Conservation (phyloP, 441 rosid genomes). For the Mallotus japonicus region DNA sequence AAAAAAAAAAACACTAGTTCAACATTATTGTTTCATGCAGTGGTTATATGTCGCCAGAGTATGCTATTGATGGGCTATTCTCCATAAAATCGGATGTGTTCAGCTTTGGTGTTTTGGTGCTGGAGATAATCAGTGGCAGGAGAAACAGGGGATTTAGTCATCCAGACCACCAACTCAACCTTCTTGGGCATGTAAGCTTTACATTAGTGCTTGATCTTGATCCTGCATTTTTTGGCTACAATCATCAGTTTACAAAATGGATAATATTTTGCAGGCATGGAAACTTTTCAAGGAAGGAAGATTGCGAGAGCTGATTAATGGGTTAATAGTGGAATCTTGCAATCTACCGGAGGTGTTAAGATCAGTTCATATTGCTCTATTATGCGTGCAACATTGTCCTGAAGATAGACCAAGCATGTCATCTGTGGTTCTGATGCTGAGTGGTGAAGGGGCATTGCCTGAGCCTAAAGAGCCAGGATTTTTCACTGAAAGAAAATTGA, state of each 20-base stretch:
- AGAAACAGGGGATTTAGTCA: conserved; percentile 29
- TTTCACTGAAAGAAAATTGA: too few relatives aligned
- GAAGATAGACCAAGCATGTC: too few relatives aligned
- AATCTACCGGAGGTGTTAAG: too few relatives aligned
- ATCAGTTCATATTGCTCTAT: conserved; percentile 31
- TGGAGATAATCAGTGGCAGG: conserved; percentile 41
- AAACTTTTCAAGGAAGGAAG: too few relatives aligned
- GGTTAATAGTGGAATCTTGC: too few relatives aligned
- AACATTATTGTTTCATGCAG: conserved; percentile 9
- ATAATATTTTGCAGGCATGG: too few relatives aligned
- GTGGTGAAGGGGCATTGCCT: too few relatives aligned
- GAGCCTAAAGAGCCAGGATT: too few relatives aligned
- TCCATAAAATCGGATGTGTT: conserved; percentile 42
- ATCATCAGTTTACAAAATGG: too few relatives aligned
- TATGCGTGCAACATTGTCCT: conserved; percentile 43
- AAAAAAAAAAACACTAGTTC: neutral
- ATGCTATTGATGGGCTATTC: conserved; percentile 37
- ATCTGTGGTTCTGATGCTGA: too few relatives aligned
- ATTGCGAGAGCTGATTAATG: too few relatives aligned
- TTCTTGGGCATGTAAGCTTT: conserved; percentile 37
- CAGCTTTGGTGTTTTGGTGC: conserved; percentile 37
- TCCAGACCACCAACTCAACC: conserved; percentile 19
- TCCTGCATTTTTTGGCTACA: accelerated
- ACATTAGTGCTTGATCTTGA: too few relatives aligned
- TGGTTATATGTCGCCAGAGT: conserved; percentile 45